A percentile compares a stretch with the other conserved stretches of the same genome.
phyloP scores from a whole-genome alignment of 2,329 filamentous ascomycete genomes.

The Falciphora oryzae region DNA sequence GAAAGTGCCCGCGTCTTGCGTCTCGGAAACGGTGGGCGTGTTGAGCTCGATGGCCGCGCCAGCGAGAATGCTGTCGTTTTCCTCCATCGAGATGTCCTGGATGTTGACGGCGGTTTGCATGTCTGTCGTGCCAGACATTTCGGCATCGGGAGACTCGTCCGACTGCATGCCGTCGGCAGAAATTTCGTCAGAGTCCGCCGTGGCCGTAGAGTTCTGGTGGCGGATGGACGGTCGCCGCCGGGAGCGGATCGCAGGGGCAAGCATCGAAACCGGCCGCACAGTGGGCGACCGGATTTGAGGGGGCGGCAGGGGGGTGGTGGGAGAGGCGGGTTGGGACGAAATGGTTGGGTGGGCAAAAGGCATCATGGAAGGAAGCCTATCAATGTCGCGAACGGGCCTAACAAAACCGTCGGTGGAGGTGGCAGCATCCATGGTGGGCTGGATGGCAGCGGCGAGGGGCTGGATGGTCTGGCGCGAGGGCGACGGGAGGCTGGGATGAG shows the following conservation, averaged over 20 bases:
- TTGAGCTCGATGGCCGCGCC: constrained; percentile 68
- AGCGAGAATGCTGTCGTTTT: constrained; percentile 73
- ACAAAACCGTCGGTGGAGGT: constrained; percentile 63
- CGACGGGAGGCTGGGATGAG: constrained; percentile 41
- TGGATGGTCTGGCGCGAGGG: constrained; percentile 51
- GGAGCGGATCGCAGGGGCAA: constrained; percentile 47
- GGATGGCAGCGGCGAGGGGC: constrained; percentile 56
- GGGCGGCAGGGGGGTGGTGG: constrained; percentile 74
- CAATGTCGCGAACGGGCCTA: constrained; percentile 72
- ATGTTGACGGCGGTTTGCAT: constrained; percentile 80
- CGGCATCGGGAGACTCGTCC: constrained; percentile 70
- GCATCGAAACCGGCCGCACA: constrained; percentile 46
- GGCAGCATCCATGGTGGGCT: constrained; percentile 56
- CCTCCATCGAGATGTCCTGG: constrained; percentile 74
- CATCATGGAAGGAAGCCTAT: constrained; percentile 79
- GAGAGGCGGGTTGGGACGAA: constrained; percentile 85
- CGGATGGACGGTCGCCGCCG: constrained; percentile 77
- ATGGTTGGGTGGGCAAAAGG: constrained; percentile 62
- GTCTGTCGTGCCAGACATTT: constrained; percentile 74
- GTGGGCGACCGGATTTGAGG: constrained; percentile 54
- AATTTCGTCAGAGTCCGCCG: constrained; percentile 78
- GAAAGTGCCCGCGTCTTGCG: constrained; percentile 84
- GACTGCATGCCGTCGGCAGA: constrained; percentile 76
- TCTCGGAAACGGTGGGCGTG: constrained; percentile 73
- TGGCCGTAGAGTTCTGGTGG: constrained; percentile 72